Conservation (phyloP, 108 stramenopile species). For the Nitzschia sp. region DNA sequence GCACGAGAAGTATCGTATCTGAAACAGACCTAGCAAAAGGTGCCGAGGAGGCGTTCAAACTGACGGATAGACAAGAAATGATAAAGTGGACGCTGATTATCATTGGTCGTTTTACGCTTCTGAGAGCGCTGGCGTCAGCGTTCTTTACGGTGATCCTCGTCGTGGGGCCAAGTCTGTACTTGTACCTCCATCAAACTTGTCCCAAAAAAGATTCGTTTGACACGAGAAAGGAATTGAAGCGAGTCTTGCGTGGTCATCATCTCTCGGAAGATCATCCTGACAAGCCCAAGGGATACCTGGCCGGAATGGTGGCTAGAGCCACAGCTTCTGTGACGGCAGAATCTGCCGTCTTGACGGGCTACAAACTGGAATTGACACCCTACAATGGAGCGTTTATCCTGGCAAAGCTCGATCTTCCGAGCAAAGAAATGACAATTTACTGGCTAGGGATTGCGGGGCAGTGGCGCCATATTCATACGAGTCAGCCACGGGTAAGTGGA, state of each 20-base stretch:
- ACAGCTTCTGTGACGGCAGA: constrained; percentile 71
- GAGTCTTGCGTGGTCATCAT: constrained; percentile 74
- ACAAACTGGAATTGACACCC: constrained; percentile 40
- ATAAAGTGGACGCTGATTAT: neutral
- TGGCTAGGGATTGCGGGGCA: constrained; percentile 73
- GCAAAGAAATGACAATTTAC: constrained; percentile 44
- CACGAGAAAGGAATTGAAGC: constrained; percentile 70
- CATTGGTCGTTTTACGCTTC: constrained; percentile 4
- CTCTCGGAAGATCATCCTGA: constrained; percentile 65
- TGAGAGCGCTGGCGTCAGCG: neutral
- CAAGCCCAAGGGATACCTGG: constrained; percentile 64
- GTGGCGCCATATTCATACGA: constrained; percentile 46
- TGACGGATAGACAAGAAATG: neutral
- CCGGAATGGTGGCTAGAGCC: constrained; percentile 45
- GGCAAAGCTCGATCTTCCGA: constrained; percentile 52
- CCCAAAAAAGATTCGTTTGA: constrained; percentile 66
- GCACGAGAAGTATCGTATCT: neutral
- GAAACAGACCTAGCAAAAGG: neutral
- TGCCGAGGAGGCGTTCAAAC: neutral
- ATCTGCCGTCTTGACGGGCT: constrained; percentile 58
- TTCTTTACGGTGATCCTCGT: constrained; percentile 32
- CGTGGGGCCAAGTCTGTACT: constrained; percentile 52
- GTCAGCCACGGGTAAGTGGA: neutral
- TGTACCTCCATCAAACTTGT: constrained; percentile 55
- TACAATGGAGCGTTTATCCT: constrained; percentile 45